These are phyloP conservation scores for Ophiostoma ips DNA, from an alignment of 2,329 filamentous ascomycete genomes.

Conservation along the genomic window DNA sequence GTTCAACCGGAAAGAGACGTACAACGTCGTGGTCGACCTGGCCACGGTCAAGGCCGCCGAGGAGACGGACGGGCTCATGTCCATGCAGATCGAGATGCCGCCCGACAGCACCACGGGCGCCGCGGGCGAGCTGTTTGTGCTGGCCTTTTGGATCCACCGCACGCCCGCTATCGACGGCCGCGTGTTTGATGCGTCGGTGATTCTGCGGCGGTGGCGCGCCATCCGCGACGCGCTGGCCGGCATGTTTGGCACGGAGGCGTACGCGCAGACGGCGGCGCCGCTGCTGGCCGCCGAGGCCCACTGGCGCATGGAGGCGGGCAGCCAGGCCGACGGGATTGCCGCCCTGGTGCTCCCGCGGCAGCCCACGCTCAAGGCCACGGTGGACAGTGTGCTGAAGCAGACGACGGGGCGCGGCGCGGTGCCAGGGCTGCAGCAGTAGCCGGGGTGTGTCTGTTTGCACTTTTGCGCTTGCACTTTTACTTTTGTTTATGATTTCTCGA, in stretches of 20 bases:
- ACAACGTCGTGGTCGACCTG: constrained; percentile 58
- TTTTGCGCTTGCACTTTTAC: too few relatives aligned
- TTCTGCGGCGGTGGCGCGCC: constrained; percentile 28
- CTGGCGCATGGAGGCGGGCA: neutral
- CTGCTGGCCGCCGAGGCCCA: neutral
- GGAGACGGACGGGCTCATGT: constrained; percentile 35
- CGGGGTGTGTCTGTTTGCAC: too few relatives aligned
- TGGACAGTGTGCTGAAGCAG: constrained; percentile 8
- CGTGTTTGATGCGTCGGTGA: constrained; percentile 17
- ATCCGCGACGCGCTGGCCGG: constrained; percentile 18
- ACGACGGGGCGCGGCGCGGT: neutral
- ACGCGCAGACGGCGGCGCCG: neutral
- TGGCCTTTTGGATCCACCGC: constrained; percentile 42
- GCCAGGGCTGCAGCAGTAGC: neutral
- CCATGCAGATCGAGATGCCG: constrained; percentile 9
- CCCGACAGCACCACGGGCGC: neutral
- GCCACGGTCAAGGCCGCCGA: constrained; percentile 48
- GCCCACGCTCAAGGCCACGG: constrained; percentile 30
- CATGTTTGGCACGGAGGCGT: constrained; percentile 18
- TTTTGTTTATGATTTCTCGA: too few relatives aligned
- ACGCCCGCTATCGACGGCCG: neutral
- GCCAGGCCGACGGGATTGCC: neutral
- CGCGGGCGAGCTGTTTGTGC: constrained; percentile 22
- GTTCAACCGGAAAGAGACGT: constrained; percentile 55
- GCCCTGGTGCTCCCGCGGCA: constrained; percentile 16